Evolutionary conservation across 2,329 filamentous ascomycete genomes (phyloP), one percentile per base, ranked within the genome.

Genomic region (Penicillium sp.): DNA sequence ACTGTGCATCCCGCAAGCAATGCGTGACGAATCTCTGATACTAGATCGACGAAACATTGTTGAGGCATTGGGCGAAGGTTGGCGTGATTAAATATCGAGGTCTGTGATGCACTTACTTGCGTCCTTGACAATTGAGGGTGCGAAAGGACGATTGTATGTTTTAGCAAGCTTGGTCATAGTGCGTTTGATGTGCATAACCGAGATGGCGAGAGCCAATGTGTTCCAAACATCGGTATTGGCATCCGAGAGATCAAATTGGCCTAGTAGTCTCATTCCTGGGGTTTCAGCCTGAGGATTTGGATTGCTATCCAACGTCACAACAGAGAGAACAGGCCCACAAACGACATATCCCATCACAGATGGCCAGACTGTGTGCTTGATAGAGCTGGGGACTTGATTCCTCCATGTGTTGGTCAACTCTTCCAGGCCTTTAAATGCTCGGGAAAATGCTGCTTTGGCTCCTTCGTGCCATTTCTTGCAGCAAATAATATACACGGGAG

Each of bases 171-270:
- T 68, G 48, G 77, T 59, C 75, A 83, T 76, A 32, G 77, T 75
- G 55, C 81, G 79, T 5, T 83, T 76, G 49, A 79, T 77, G 64
- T 83, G 79, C 57, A 82, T 76, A 10, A 83, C 73, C 5, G 82
- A 71, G 54, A 86, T 82, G 0, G 83, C 81, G 47, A 86, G 60
- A 0, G 83, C 82, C 4, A 86, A 71, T 4, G 79, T 76, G 62
- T 84, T 85, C 84, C 84, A 87, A 2, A 86, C 82, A 63, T 86
- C 84, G 55, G 82, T 80, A 1, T 77, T 77, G 8, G 69, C 66
- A 42, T 82, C 76, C 4, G 74, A 75, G 52, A 84, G 78, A 63
- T 86, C 79, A 59, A 85, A 82, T 49, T 79, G 77, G 5, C 76
- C 79, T 47, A 86, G 40, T n/a, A 54, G 43, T 42, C 43, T 54